These are phyloP conservation scores for Carallia pectinifolia DNA, from an alignment of 345 rosid genomes.

Conservation along the genomic window DNA sequence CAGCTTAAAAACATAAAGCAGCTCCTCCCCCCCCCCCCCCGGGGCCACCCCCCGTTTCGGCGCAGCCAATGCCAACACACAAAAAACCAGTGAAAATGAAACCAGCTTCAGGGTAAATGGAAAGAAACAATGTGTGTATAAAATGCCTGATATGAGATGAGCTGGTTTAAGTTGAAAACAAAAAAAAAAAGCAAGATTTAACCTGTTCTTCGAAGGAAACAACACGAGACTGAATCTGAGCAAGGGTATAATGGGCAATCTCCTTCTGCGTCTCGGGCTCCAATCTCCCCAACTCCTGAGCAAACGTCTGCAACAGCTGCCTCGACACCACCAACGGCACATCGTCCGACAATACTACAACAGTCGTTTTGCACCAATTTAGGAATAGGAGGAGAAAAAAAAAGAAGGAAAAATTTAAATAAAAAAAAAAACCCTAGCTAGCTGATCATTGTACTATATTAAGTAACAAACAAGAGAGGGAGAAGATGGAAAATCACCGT, in stretches of 20 bases:
- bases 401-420: neutral
- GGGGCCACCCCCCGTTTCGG: too few relatives aligned
- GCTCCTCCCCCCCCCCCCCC: too few relatives aligned
- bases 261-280: slow-evolving; percentile 84
- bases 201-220: slow-evolving; percentile 99
- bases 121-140: too few relatives aligned
- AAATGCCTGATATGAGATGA: neutral
- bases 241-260: slow-evolving; percentile 77
- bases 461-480: neutral
- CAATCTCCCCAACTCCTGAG: slow-evolving; percentile 79
- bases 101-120: too few relatives aligned
- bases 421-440: slow-evolving; percentile 5
- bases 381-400: neutral
- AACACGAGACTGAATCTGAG: slow-evolving; percentile 96
- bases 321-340: slow-evolving; percentile 92
- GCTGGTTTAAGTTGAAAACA: neutral
- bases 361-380: neutral
- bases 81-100: neutral
- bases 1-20: neutral
- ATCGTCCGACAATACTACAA: slow-evolving; percentile 84
- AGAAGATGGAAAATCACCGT: slow-evolving; percentile 38
- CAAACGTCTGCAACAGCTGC: slow-evolving; percentile 85
- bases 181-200: neutral
- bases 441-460: neutral
- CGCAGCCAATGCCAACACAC: too few relatives aligned